Base-by-base conservation (phyloP, 2,329 filamentous ascomycete genomes). In the Fusarium vanettenii region DNA sequence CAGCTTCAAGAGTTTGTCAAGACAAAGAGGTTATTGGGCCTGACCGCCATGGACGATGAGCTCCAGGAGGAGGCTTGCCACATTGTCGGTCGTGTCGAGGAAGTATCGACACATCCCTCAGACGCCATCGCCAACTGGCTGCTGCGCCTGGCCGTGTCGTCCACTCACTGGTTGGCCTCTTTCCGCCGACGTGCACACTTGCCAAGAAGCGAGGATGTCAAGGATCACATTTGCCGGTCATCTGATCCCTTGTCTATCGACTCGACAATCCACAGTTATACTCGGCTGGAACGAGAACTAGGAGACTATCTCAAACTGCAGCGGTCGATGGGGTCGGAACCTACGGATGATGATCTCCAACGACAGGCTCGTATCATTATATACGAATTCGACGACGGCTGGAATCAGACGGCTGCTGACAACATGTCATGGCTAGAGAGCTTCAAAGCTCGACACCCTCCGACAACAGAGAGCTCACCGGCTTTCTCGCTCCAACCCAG, bases 381-480 rank as follows among this genome's bases (percentile, higher is more conserved):
- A 25, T 92, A 90, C 80, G 89, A 90, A 56, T 87, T 86, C 67
- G 89, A 91, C 62, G 90, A 92, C 74, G 87, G 86, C 11, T 92
- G 90, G 89, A 92, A 92, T 72, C 90, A 91, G 76, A 92, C 90
- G 2, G 87, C 87, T 0, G 88, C 89, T 4, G 90, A 92, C 72
- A 89, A 90, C 69, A 72, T 82, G 4, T 80, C 84, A 5, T 91
- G 89, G 87, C 82, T 92, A 2, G 79, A 82, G 5, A 81, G 85
- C 14, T 92, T 92, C 81, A 88, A 85, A 68, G 79, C 83, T 45
- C 85, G 88, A 60, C 86, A 90, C 70, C 70, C 80, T 16, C 52
- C 48, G 41, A 60, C 60, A 31, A 74, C 67, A 18, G 70, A 78
- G 25, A 78, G 66, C 63, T 80, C 78, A 14, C 77, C 78, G 9